These are phyloP conservation scores for Picochlorum sp. DNA, from an alignment of 139 green algal species.

Conservation along the genomic window DNA sequence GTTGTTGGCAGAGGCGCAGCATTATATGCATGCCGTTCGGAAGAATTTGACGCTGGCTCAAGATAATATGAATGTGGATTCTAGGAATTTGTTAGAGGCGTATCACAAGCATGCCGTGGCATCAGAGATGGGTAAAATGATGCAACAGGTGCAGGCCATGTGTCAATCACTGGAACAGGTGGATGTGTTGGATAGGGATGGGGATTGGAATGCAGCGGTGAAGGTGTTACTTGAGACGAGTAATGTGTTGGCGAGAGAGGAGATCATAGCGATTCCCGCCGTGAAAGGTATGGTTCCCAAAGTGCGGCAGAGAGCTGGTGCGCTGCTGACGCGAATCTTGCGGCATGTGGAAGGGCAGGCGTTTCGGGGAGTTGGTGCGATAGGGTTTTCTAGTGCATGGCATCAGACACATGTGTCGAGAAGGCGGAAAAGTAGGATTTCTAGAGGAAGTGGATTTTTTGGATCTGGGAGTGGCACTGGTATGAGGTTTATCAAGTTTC, in stretches of 20 bases:
- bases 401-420: not conserved
- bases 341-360: slow-evolving; percentile 20
- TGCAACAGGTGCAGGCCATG: slow-evolving; percentile 50
- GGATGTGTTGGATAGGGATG: slow-evolving; percentile 27
- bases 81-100: slow-evolving; percentile 46
- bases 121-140: slow-evolving; percentile 45
- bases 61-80: slow-evolving; percentile 39
- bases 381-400: not conserved
- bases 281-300: slow-evolving; percentile 41
- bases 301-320: slow-evolving; percentile 20
- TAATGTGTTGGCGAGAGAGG: slow-evolving; percentile 2
- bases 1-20: slow-evolving; percentile 60
- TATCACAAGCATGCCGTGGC: slow-evolving; percentile 54
- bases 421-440: too few species aligned
- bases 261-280: slow-evolving; percentile 50
- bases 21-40: slow-evolving; percentile 48
- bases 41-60: slow-evolving; percentile 39
- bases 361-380: not conserved
- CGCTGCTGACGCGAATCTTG: slow-evolving; percentile 7
- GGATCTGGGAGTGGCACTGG: too few species aligned
- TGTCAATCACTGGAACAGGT: slow-evolving; percentile 11
- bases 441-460: too few species aligned
- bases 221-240: slow-evolving; percentile 26
- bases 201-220: slow-evolving; percentile 35
- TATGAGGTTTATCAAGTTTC: too few species aligned